Evolutionary conservation across 2,329 filamentous ascomycete species (phyloP), one percentile per base, ranked within the genome.

Genomic region (Colletotrichum sp.): DNA sequence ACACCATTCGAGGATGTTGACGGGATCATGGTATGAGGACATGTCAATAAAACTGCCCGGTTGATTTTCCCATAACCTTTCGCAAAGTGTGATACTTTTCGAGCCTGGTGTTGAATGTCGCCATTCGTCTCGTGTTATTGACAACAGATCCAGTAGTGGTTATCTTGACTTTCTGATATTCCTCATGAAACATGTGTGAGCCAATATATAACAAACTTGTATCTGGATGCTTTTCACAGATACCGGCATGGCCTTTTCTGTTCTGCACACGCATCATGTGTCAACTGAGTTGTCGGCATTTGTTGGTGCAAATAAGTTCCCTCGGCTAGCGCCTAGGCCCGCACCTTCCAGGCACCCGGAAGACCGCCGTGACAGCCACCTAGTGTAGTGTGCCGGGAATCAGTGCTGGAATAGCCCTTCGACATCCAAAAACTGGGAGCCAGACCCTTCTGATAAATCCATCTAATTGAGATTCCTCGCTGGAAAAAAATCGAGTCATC

Each of bases 1-100:
- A 49, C 0, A n/a, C 18, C 0, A 0, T 12, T 12, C 39, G 18
- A 49, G 18, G 1, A 2, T 21, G n/a, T 52, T 3, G 0, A 8
- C 10, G 3, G n/a, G n/a, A 13, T 21, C n/a, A 4, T 13, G 10
- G 44, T 49, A 52, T 13, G 44, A 52, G 12, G 10, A 21, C 4
- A 8, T 21, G 12, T 21, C 10, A 52, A 52, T 52, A 13, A 24
- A 52, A 52, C 6, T 52, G 3, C 44, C 44, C n/a, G 6, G 16
- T 52, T 52, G 12, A 10, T 13, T 52, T 52, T 21, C n/a, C n/a
- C 10, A 2, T 13, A 21, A 12, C 6, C 12, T 52, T 52, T 52
- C 2, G 44, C n/a, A 13, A 3, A 21, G n/a, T 21, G 4, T 52
- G n/a, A 52, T 52, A 13, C n/a, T 4, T 13, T 3, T n/a, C 39